Percentiles rank a stretch among this genome's conserved stretches.
These are phyloP conservation scores for Pichia sp. DNA, from an alignment of 1,139 yeast species.

Conservation along the genomic window DNA sequence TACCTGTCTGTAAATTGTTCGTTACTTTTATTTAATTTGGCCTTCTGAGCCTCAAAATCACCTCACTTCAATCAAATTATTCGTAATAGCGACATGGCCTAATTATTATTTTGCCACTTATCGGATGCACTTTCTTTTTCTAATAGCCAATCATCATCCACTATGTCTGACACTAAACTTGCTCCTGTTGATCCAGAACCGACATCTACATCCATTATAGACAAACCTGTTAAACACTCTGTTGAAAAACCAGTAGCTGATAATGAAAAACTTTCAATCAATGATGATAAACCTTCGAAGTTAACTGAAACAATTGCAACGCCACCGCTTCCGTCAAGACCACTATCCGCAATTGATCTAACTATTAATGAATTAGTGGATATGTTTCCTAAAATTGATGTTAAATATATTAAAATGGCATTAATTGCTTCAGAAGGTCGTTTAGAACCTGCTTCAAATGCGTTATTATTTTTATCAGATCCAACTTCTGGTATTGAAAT, in stretches of 20 bases:
- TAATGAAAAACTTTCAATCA: neutral
- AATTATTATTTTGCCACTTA: neutral
- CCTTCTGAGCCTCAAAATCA: neutral
- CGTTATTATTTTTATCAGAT: constrained; percentile 73
- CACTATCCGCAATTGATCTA: constrained; percentile 27
- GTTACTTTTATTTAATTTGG: neutral
- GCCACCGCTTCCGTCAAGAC: constrained; percentile 70
- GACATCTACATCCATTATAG: neutral
- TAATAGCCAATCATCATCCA: neutral
- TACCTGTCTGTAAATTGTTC: neutral
- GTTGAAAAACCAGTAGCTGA: neutral
- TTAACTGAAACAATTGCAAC: neutral
- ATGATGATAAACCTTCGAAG: neutral
- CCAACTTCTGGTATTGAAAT: constrained; percentile 64
- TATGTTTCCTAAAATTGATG: constrained; percentile 77
- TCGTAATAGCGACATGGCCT: neutral
- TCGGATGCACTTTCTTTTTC: neutral
- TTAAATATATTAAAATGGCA: constrained; percentile 64
- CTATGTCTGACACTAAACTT: neutral
- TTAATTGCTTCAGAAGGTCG: constrained; percentile 80
- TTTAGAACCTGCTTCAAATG: constrained; percentile 83
- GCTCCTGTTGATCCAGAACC: neutral
- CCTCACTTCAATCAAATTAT: neutral
- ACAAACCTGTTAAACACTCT: neutral
- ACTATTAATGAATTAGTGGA: constrained; percentile 55